Evolutionary conservation across 768 basidiomycete genomes (phyloP).

Genomic region (Serendipita sp.): DNA sequence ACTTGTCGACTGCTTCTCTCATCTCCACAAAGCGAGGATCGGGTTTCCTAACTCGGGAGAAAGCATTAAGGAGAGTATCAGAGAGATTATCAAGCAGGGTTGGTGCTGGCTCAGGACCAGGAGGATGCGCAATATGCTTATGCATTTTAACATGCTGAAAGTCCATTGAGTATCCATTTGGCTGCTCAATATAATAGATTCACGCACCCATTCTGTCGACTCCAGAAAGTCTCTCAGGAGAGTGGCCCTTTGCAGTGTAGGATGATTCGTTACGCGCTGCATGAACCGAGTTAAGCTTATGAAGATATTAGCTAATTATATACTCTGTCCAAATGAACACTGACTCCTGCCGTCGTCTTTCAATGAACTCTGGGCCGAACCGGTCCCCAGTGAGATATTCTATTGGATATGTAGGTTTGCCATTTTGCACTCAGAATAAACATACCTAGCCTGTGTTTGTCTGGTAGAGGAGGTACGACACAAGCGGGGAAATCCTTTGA

Average conservation of each 20-base stretch:
- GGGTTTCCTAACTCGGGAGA: conserved; percentile 87
- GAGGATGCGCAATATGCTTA: conserved; percentile 84
- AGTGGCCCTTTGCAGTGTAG: conserved; percentile 79
- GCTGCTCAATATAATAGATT: not conserved
- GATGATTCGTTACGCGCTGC: conserved; percentile 80
- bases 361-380: conserved; percentile 95
- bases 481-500: conserved; percentile 89
- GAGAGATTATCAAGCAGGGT: conserved; percentile 89
- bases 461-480: conserved; percentile 92
- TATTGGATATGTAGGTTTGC: conserved; percentile 17
- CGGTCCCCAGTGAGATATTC: conserved; percentile 97
- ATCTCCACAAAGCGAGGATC: conserved; percentile 90
- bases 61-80: conserved; percentile 91
- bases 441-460: conserved; percentile 85
- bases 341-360: conserved; percentile 75
- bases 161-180: not conserved
- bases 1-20: conserved; percentile 85
- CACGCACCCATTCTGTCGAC: conserved; percentile 91
- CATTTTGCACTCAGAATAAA: not conserved
- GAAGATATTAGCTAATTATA: conserved; percentile 3
- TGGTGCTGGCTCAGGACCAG: conserved; percentile 58
- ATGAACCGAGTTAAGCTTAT: conserved; percentile 80
- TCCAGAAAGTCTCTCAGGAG: conserved; percentile 90
- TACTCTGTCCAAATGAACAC: conserved; percentile 16
- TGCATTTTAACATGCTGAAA: conserved; percentile 89